phyloP scores from a whole-genome alignment of 257 asterid genomes.

The Cordia subcordata region DNA sequence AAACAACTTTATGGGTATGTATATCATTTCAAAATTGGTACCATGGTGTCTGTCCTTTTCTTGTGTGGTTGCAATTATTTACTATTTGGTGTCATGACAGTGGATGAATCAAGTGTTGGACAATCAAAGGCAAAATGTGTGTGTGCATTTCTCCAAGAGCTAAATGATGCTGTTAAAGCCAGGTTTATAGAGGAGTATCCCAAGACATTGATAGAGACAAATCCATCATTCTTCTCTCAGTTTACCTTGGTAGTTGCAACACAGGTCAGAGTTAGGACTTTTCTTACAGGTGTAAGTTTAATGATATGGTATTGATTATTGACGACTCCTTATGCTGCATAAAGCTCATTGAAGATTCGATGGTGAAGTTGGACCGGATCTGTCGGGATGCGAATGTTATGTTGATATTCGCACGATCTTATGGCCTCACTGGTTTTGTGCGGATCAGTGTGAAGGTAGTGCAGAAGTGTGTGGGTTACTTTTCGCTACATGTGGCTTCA shows the following conservation, averaged over 20 bases:
- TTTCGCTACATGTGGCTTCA: no score
- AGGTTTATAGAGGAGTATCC: constrained; percentile 88
- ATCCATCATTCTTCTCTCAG: constrained; percentile 82
- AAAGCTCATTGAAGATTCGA: constrained; percentile 80
- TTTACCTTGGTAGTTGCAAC: constrained; percentile 85
- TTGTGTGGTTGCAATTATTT: neutral
- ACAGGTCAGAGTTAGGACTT: constrained; percentile 38
- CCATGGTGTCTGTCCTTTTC: constrained; percentile 1
- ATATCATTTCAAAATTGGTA: neutral
- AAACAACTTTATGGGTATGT: constrained; percentile 81
- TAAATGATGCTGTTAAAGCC: constrained; percentile 95
- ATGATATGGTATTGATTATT: constrained; percentile 1
- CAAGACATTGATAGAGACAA: constrained; percentile 61
- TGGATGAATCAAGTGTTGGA: constrained; percentile 84
- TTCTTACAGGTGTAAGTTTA: constrained; percentile 1
- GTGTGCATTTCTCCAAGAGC: constrained; percentile 85
- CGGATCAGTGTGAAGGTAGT: constrained; percentile 86
- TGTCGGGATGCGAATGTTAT: constrained; percentile 81
- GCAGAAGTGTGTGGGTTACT: neutral
- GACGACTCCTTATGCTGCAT: constrained; percentile 11
- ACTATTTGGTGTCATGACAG: constrained; percentile 24
- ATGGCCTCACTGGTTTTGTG: constrained; percentile 88
- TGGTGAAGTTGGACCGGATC: constrained; percentile 86
- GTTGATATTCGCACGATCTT: constrained; percentile 87
- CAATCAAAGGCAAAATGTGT: constrained; percentile 91